Evolutionary conservation across 2,329 filamentous ascomycete genomes (phyloP), one percentile per base, ranked within the genome.

Genomic region (Fusarium ambrosium): DNA sequence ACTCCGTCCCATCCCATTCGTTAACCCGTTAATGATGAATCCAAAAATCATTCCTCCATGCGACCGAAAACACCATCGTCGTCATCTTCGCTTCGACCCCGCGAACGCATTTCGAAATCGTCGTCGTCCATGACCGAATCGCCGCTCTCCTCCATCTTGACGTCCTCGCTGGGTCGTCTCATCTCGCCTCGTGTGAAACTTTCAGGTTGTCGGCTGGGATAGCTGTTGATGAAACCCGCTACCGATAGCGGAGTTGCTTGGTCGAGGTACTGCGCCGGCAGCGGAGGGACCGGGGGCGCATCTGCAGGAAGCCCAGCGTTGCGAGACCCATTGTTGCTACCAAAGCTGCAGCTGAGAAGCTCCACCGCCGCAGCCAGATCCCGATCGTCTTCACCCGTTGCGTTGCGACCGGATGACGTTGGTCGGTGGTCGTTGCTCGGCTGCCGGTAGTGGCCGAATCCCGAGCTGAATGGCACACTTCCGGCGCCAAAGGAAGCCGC

Each of bases 11-110:
- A 67, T 62, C 68, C 74, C 70, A 67, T 62, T 77, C 72, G 64
- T 77, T 75, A 77, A 69, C 74, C 76, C 67, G 77, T 71, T 76
- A 73, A 68, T 74, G 68, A 73, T 79, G 66, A 75, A 75, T 62
- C 69, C 72, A 72, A 76, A 48, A 73, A 74, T 85, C 88, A 97
- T 84, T 97, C 95, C 85, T 99, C 97, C 96, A 98, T 98, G 77
- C 91, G 91, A 67, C 95, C 95, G 86, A 99, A 99, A 79, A 98
- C 93, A 80, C 95, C 95, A 76, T 98, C 95, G 76, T 98, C 96
- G 73, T 97, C 95, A 78, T 98, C 95, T 78, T 97, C 94, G 82
- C 92, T 93, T 72, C 93, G 90, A 61, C 90, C 89, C 65, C 90
- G 89, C 60, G 87, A 89, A 65, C 85, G 87, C 77, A 86, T 85